Conservation (phyloP, 345 rosid genomes). For the Gossypium raimondii region DNA sequence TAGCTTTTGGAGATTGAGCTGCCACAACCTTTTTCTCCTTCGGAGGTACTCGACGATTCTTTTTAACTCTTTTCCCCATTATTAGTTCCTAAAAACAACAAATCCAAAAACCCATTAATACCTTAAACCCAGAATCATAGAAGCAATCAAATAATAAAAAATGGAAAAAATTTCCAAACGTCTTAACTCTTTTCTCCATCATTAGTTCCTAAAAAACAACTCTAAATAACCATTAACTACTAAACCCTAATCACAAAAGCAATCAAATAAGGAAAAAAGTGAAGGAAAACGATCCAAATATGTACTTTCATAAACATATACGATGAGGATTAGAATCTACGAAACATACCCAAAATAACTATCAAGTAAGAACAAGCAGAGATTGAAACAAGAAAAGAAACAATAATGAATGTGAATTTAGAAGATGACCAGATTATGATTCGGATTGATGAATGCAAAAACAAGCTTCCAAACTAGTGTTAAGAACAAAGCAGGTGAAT, state of each 20-base stretch:
- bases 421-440: conserved; percentile 24
- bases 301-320: background rate
- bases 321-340: background rate
- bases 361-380: conserved; percentile 9
- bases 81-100: conserved; percentile 29
- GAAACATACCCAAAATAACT: background rate
- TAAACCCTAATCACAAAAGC: background rate
- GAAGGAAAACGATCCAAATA: background rate
- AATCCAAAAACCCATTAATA: conserved; percentile 22
- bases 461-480: conserved; percentile 21
- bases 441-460: conserved; percentile 16
- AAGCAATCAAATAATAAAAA: conserved; percentile 1
- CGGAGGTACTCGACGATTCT: conserved; percentile 51
- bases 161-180: background rate
- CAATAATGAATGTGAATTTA: background rate
- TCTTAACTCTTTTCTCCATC: background rate
- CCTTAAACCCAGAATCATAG: conserved; percentile 10
- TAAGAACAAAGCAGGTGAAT: background rate
- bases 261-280: background rate
- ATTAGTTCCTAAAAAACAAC: background rate
- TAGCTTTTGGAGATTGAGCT: conserved; percentile 31
- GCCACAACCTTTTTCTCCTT: conserved; percentile 45
- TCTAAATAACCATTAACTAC: background rate
- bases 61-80: conserved; percentile 92
- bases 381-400: conserved; percentile 1